Evolutionary conservation across 495 filamentous ascomycete genomes (phyloP), one percentile per base, ranked within the genome.

Genomic region (Aspergillus saccharolyticus): DNA sequence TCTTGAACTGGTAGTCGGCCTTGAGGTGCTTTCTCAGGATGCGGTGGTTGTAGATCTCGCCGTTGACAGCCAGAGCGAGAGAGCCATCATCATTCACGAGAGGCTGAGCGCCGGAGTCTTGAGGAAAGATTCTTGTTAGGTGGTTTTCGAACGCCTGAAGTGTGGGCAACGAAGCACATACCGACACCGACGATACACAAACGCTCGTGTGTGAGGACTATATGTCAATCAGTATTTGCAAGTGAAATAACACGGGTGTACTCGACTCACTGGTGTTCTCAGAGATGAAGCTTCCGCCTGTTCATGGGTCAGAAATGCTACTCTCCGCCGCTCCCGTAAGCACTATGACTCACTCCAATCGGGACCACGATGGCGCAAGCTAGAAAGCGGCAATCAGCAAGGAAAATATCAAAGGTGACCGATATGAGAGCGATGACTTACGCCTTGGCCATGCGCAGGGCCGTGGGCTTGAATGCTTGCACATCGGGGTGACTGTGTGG

Each of bases 11-110:
- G 72, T 96, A 93, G 21, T 86, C 83, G 20, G 74, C 76, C 73
- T 89, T 89, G 67, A 97, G 74, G 58, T 75, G 77, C 75, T 96
- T 97, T 61, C 94, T 85, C 62, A 98, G 77, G 62, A 96, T 83
- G 60, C 91, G 85, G 76, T 98, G 94, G 83, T 98, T 98, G 81
- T 98, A 98, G 72, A 98, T 98, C 74, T 98, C 94, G 74, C 94
- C 94, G 75, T 98, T 98, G 85, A 97, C 94, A 57, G 94, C 94
- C 50, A 98, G 83, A 56, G 91, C 85, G 61, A 98, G 85, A 59
- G 82, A 87, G 54, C 84, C 87, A 67, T 96, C 92, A 53, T 91
- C 85, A 79, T 89, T 97, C 73, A 94, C 85, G 47, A 98, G 82
- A 51, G 94, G 94, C 74, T 98, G 94, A 42, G 94, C 94, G 66